Conservation (phyloP, 1,284 basidiomycete genomes). For the Tylopilus orsonianus region DNA sequence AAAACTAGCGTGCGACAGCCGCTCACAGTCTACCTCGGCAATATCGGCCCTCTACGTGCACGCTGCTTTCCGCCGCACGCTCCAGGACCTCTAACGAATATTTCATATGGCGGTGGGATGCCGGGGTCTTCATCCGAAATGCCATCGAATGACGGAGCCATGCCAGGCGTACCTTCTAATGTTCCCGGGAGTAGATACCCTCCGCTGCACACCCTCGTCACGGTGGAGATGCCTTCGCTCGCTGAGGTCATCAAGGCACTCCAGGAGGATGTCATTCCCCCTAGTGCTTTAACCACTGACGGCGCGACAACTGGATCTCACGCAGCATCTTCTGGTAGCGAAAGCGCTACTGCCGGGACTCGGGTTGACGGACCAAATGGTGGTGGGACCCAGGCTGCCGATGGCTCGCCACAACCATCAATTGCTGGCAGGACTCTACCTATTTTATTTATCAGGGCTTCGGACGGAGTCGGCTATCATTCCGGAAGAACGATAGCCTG, state of each 20-base stretch:
- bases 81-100: constrained; percentile 61
- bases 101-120: constrained; percentile 50
- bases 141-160: constrained; percentile 31
- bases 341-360: constrained; percentile 14
- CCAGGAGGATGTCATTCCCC: constrained; percentile 60
- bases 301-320: constrained; percentile 38
- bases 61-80: constrained; percentile 69
- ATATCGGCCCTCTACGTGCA: constrained; percentile 77
- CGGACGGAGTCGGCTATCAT: constrained; percentile 80
- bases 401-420: constrained; percentile 41
- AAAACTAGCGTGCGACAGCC: constrained; percentile 64
- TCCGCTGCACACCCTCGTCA: constrained; percentile 70
- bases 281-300: constrained; percentile 35
- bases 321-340: constrained; percentile 27
- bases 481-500: constrained; percentile 81
- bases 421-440: constrained; percentile 66
- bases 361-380: constrained; percentile 24
- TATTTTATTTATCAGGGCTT: constrained; percentile 71
- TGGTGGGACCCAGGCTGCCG: constrained; percentile 20
- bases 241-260: constrained; percentile 70
- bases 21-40: constrained; percentile 86
- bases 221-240: constrained; percentile 76
- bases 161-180: constrained; percentile 33
- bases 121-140: constrained; percentile 34
- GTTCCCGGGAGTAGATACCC: constrained; percentile 44